A percentile compares a stretch with the other conserved stretches of the same genome.
phyloP scores from a whole-genome alignment of 192 early-diverging fungal genomes.

The Jimgerdemannia flammicorona region DNA sequence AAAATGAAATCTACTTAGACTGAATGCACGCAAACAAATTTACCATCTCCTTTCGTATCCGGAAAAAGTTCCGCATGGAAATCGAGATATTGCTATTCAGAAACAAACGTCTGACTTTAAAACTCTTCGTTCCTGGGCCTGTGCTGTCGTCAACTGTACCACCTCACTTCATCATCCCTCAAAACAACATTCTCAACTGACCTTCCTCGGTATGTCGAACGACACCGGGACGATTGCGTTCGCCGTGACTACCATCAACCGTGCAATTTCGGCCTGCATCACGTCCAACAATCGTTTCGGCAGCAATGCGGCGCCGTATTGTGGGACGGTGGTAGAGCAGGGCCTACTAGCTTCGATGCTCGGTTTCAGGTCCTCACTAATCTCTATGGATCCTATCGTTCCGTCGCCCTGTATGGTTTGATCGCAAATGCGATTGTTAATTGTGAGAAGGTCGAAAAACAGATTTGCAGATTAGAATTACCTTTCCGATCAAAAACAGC shows the following conservation, averaged over 20 bases:
- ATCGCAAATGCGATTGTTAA: not conserved
- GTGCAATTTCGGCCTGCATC: conserved; percentile 66
- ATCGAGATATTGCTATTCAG: conserved; percentile 61
- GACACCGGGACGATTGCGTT: conserved; percentile 68
- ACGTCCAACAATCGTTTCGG: conserved; percentile 70
- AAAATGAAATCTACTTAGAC: no score
- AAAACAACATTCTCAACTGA: conserved; percentile 5
- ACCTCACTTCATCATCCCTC: not conserved
- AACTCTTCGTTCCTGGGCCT: not conserved
- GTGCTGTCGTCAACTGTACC: not conserved
- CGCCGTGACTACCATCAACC: conserved; percentile 54
- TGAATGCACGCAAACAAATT: not conserved
- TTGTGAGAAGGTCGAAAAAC: not conserved
- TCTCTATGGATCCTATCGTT: conserved; percentile 63
- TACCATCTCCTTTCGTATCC: conserved; percentile 60
- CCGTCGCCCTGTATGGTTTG: conserved; percentile 56
- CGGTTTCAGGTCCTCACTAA: conserved; percentile 34
- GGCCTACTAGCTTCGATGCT: conserved; percentile 43
- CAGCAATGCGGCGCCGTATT: conserved; percentile 59
- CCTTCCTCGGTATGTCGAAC: conserved; percentile 63
- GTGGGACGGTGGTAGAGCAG: conserved; percentile 31
- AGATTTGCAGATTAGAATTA: not conserved
- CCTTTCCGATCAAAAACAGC: conserved; percentile 60
- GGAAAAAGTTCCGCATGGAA: conserved; percentile 88
- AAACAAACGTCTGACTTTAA: no score